These are phyloP conservation scores for Acanthamoeba lenticulata DNA, from an alignment of 208 protist genomes.

Conservation along the genomic window DNA sequence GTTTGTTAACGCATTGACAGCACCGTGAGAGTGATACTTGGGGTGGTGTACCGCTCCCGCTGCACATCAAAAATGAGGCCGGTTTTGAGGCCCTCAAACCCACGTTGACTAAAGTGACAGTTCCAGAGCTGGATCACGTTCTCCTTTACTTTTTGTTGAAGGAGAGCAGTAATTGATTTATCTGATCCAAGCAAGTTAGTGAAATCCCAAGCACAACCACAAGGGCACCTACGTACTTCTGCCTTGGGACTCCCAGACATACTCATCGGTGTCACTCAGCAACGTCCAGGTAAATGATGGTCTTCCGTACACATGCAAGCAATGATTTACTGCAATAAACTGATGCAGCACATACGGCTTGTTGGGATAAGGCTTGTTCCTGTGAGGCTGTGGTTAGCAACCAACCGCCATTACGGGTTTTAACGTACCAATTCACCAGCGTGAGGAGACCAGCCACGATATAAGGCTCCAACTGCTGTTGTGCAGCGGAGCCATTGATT, in stretches of 20 bases:
- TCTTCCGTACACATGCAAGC: background rate
- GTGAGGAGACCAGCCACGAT: background rate
- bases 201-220: no score
- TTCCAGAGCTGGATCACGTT: background rate
- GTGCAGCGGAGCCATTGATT: background rate
- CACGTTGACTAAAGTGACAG: background rate
- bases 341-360: background rate
- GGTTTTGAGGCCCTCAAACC: background rate
- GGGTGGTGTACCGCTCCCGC: background rate
- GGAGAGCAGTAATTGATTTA: no score
- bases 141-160: no score
- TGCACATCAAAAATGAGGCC: background rate
- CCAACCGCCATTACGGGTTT: no score
- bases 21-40: background rate
- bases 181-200: no score
- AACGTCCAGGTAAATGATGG: background rate
- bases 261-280: background rate
- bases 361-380: background rate
- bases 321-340: background rate
- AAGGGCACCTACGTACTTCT: no score
- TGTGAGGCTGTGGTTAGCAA: background rate
- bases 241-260: no score
- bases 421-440: background rate
- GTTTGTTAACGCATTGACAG: background rate
- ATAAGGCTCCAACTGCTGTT: background rate